These are phyloP conservation scores for Casaregolazyma lundiana DNA, from an alignment of 1,139 yeast species.

Conservation along the genomic window DNA sequence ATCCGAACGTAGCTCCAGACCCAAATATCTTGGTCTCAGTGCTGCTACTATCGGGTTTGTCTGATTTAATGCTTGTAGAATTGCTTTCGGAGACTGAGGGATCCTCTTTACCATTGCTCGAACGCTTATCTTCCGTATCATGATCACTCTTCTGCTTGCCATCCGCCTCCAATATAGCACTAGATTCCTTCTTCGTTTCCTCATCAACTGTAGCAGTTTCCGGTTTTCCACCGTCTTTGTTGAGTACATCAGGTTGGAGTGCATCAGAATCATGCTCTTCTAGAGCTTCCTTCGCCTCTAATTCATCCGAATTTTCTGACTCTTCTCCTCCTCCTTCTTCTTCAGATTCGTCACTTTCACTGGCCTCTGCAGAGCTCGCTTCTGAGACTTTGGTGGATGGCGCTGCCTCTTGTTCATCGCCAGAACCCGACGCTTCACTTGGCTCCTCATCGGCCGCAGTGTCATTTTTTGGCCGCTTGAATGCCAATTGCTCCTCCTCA, in stretches of 20 bases:
- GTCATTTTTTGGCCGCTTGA: constrained; percentile 5
- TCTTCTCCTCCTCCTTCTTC: constrained; percentile 5
- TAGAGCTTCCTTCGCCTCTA: neutral
- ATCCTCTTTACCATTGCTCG: neutral
- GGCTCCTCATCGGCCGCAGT: constrained; percentile 4
- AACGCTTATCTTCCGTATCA: no score
- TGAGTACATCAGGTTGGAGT: constrained; percentile 1
- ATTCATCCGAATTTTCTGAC: constrained; percentile 1
- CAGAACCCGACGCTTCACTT: neutral
- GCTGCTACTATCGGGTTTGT: constrained; percentile 14
- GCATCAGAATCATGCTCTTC: constrained; percentile 6
- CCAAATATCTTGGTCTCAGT: constrained; percentile 13
- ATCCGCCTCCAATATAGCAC: constrained; percentile 2
- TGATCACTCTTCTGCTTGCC: neutral
- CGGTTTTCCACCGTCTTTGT: neutral
- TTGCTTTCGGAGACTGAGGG: constrained; percentile 1
- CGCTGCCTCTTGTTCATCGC: neutral
- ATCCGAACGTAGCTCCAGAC: constrained; percentile 20
- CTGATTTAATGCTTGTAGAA: constrained; percentile 8
- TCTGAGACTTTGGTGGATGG: constrained; percentile 15
- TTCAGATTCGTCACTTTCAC: constrained; percentile 3
- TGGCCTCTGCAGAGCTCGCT: constrained; percentile 9
- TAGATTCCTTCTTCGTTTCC: constrained; percentile 1
- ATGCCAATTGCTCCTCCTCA: constrained; percentile 5
- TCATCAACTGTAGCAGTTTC: neutral